Percentiles rank a stretch among this genome's conserved stretches.
Conservation (phyloP, 1,139 yeast genomes). For the Hyphopichia pseudoburtonii region DNA sequence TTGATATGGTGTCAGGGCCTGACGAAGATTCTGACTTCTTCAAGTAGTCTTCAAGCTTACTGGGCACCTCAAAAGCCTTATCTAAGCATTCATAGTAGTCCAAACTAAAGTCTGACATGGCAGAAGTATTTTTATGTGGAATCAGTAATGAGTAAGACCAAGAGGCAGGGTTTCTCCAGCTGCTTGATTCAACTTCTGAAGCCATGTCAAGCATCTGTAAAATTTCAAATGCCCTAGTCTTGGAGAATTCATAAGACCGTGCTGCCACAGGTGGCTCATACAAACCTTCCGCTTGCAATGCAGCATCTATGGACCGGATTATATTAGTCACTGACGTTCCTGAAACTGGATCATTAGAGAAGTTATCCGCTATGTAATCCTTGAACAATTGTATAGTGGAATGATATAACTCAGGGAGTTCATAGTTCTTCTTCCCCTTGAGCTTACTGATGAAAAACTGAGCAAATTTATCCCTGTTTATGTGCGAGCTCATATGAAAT, state of each 20-base stretch:
- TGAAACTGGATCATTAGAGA: slow-evolving; percentile 38
- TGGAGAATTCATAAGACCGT: slow-evolving; percentile 43
- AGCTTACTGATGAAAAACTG: slow-evolving; percentile 18
- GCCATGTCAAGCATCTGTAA: slow-evolving; percentile 17
- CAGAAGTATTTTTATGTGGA: slow-evolving; percentile 39
- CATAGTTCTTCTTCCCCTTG: slow-evolving; percentile 11
- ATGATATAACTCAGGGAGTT: slow-evolving; percentile 26
- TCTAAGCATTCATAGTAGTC: slow-evolving; percentile 41
- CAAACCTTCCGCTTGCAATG: slow-evolving; percentile 12
- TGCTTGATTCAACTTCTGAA: slow-evolving; percentile 9
- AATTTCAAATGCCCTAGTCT: slow-evolving; percentile 49
- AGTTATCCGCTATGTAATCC: slow-evolving; percentile 51
- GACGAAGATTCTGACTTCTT: too few relatives aligned
- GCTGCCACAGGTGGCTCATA: slow-evolving; percentile 9
- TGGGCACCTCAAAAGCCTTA: slow-evolving; percentile 5
- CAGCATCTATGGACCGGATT: slow-evolving; percentile 30
- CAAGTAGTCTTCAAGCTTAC: too few relatives aligned
- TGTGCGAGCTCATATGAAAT: slow-evolving; percentile 25
- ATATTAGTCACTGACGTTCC: slow-evolving; percentile 36
- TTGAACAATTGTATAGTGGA: slow-evolving; percentile 44
- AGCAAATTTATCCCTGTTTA: slow-evolving; percentile 23
- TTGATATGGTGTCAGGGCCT: too few relatives aligned
- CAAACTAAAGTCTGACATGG: slow-evolving; percentile 39
- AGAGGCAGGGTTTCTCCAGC: slow-evolving; percentile 45
- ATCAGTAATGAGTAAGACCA: slow-evolving; percentile 45